A percentile compares a stretch with the other conserved stretches of the same genome.
Conservation (phyloP, 805 yeast genomes). For the Candida fluviatilis region DNA sequence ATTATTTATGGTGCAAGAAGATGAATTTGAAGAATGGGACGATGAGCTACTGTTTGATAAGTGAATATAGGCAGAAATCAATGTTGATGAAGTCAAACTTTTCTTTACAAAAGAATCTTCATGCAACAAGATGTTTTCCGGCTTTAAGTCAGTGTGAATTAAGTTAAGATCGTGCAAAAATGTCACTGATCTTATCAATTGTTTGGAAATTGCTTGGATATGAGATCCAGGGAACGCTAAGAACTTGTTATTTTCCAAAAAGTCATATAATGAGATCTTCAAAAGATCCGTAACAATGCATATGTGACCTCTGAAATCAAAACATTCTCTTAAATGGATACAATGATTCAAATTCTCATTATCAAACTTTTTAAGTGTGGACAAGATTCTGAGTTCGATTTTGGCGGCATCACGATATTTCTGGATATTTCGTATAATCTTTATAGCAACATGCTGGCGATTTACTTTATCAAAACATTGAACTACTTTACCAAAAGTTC, state of each 20-base stretch:
- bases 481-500: conserved; percentile 88
- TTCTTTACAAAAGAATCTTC: conserved; percentile 45
- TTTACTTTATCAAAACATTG: conserved; percentile 69
- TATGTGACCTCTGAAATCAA: conserved; percentile 90
- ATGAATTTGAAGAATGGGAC: neutral
- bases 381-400: conserved; percentile 80
- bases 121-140: conserved; percentile 81
- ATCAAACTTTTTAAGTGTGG: conserved; percentile 70
- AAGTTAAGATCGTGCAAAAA: conserved; percentile 85
- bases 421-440: conserved; percentile 86
- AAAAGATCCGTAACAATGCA: conserved; percentile 88
- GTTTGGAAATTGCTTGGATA: conserved; percentile 83
- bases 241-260: conserved; percentile 76
- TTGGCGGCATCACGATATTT: conserved; percentile 95
- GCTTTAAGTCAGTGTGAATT: conserved; percentile 94
- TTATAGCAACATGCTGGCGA: conserved; percentile 73
- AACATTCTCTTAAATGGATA: conserved; percentile 81
- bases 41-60: conserved; percentile 9
- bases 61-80: conserved; percentile 29
- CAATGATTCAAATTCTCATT: conserved; percentile 67
- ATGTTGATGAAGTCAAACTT: conserved; percentile 28
- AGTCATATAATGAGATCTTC: conserved; percentile 84
- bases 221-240: conserved; percentile 94
- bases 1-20: conserved; percentile 4
- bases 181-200: conserved; percentile 78